These are phyloP conservation scores for Termitomyces sp. DNA, from an alignment of 768 basidiomycete species.

Conservation along the genomic window DNA sequence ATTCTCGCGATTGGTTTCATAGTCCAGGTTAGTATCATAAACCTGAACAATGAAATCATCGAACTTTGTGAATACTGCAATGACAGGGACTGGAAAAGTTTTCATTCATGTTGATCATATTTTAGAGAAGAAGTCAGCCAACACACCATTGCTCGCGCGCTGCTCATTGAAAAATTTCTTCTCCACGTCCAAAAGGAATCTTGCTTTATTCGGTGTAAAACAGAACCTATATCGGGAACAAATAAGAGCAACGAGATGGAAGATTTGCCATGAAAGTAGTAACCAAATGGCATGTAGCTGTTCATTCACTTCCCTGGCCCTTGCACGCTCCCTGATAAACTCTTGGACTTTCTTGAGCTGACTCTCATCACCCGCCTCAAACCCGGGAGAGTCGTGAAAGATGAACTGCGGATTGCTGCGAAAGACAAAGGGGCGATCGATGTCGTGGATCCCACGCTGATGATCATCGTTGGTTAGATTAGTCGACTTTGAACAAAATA, in stretches of 20 bases:
- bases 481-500: background rate
- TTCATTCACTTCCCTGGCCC: background rate
- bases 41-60: conserved; percentile 5
- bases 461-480: background rate
- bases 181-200: background rate
- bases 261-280: background rate
- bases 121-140: background rate
- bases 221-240: background rate
- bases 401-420: conserved; percentile 6
- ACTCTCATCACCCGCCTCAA: background rate
- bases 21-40: background rate
- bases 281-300: background rate
- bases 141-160: background rate
- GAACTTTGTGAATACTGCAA: conserved; percentile 4
- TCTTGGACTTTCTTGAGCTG: conserved; percentile 8
- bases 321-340: background rate
- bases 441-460: background rate
- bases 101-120: background rate
- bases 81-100: background rate
- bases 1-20: background rate
- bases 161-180: conserved; percentile 1
- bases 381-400: conserved; percentile 2
- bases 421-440: too few relatives aligned
- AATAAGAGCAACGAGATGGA: background rate
- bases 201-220: background rate